Evolutionary conservation across 257 asterid species (phyloP).

Genomic region (Agastache rugosa): DNA sequence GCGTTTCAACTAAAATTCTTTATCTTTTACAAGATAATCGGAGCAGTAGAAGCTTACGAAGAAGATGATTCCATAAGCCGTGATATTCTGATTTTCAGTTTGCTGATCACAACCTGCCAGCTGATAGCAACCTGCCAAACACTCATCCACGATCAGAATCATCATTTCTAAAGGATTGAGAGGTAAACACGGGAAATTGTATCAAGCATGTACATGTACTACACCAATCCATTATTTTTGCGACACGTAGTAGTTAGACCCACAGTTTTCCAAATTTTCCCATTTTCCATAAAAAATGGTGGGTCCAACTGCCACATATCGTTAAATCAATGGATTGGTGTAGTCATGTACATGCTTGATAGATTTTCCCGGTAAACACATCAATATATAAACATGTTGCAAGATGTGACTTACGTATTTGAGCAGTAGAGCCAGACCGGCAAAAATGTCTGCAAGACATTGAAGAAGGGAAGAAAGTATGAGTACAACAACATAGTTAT

Average conservation of each 20-base stretch:
- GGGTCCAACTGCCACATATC: too few species aligned
- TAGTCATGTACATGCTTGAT: too few species aligned
- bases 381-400: neutral
- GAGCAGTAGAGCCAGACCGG: slow-evolving; percentile 87
- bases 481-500: neutral
- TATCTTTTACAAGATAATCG: neutral
- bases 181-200: too few species aligned
- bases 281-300: too few species aligned
- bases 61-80: slow-evolving; percentile 86
- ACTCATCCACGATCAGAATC: slow-evolving; percentile 31
- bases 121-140: slow-evolving; percentile 69
- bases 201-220: too few species aligned
- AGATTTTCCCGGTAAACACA: too few species aligned
- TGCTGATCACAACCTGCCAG: slow-evolving; percentile 80
- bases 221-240: too few species aligned
- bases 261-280: too few species aligned
- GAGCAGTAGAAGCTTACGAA: slow-evolving; percentile 65
- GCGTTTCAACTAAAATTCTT: neutral
- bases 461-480: slow-evolving; percentile 16
- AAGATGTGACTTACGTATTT: slow-evolving; percentile 58
- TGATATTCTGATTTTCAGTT: slow-evolving; percentile 81
- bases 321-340: too few species aligned
- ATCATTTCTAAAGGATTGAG: neutral
- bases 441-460: slow-evolving; percentile 74
- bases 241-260: too few species aligned